Conservation (phyloP, 139 green algal species). For the Chlamydomonas sp. region DNA sequence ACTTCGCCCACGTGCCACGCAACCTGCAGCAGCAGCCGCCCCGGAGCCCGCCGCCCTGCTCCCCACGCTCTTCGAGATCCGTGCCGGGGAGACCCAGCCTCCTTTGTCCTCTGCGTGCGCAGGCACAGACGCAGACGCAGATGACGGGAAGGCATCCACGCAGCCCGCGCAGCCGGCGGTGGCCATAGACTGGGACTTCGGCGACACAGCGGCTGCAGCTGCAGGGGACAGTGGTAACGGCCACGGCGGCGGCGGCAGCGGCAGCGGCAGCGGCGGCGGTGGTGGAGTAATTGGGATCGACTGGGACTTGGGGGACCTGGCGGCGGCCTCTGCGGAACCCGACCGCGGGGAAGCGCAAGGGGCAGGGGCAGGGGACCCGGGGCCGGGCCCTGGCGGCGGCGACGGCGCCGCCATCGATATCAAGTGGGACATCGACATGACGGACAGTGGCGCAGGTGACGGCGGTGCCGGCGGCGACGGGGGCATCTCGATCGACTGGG, state of each 20-base stretch:
- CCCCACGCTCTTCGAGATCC: conserved; percentile 32
- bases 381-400: conserved; percentile 11
- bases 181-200: conserved; percentile 23
- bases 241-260: not conserved
- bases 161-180: not conserved
- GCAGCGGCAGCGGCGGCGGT: not conserved
- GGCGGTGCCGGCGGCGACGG: not conserved
- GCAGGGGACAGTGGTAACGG: conserved; percentile 6
- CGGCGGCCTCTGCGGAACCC: not conserved
- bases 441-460: conserved; percentile 19
- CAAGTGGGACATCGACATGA: conserved; percentile 76
- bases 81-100: conserved; percentile 11
- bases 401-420: conserved; percentile 44
- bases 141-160: not conserved
- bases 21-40: not conserved
- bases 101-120: not conserved
- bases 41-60: conserved; percentile 11
- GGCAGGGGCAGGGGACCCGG: not conserved
- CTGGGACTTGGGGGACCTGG: conserved; percentile 55
- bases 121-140: not conserved
- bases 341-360: not conserved
- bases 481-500: conserved; percentile 44
- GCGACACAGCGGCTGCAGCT: not conserved
- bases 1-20: conserved; percentile 24
- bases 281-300: conserved; percentile 36